phyloP scores from a whole-genome alignment of 108 stramenopile species.

The Mediolabrus comicus region DNA sequence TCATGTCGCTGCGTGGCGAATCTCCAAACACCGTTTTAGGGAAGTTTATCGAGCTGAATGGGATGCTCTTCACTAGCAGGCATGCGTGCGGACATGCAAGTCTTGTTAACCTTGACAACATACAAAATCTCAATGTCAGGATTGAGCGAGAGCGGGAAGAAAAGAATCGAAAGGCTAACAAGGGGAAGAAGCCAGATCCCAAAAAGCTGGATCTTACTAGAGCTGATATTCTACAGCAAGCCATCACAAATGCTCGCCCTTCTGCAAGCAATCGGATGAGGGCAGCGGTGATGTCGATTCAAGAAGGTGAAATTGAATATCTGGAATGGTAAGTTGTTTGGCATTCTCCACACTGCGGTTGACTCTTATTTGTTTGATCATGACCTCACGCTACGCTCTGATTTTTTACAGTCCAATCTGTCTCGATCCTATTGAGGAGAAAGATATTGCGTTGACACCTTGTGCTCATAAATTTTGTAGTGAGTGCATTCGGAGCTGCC shows the following conservation, averaged over 20 bases:
- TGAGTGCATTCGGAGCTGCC: slow-evolving; percentile 20
- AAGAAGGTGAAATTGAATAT: slow-evolving; percentile 16
- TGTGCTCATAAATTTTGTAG: slow-evolving; percentile 31
- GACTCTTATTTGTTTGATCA: no score
- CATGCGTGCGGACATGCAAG: slow-evolving; percentile 19
- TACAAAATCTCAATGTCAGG: slow-evolving; percentile 2
- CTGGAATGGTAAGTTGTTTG: no score
- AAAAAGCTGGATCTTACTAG: slow-evolving; percentile 1
- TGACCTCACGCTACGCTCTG: no score
- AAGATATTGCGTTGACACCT: slow-evolving; percentile 28
- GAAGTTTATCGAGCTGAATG: slow-evolving; percentile 4
- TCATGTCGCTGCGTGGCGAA: neutral
- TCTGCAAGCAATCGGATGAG: slow-evolving; percentile 13
- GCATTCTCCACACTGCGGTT: no score
- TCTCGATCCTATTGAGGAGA: slow-evolving; percentile 11
- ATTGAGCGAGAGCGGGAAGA: neutral
- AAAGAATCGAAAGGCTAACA: neutral
- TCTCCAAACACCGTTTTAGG: neutral
- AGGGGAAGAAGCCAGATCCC: neutral
- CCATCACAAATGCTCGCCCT: slow-evolving; percentile 2
- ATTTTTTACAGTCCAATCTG: no score
- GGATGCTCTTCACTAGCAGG: neutral
- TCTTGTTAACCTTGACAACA: slow-evolving; percentile 11
- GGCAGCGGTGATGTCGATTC: slow-evolving; percentile 3
- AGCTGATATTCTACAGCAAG: slow-evolving; percentile 9